Percentiles rank a stretch among this genome's conserved stretches.
Evolutionary conservation across 352 stramenopile genomes (phyloP).

Genomic region (Phytophthora litchii): DNA sequence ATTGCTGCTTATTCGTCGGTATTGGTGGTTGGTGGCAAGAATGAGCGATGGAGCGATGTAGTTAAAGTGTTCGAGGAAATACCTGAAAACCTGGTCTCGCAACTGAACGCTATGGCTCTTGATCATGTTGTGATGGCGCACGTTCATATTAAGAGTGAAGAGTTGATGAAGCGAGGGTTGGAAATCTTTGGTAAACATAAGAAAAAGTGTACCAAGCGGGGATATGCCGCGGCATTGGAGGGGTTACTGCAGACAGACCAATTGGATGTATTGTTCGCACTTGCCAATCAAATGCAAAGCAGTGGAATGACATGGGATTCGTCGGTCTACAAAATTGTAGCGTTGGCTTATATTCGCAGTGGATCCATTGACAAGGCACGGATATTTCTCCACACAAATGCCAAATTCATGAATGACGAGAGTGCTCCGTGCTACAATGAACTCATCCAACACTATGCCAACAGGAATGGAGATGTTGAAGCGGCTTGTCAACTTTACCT

Average conservation of each 20-base stretch:
- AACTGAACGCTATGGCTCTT: constrained; percentile 39
- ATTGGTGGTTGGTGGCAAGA: constrained; percentile 62
- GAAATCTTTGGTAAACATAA: constrained; percentile 50
- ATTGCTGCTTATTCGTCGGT: constrained; percentile 66
- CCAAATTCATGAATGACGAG: neutral
- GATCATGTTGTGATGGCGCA: constrained; percentile 62
- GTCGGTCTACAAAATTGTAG: constrained; percentile 49
- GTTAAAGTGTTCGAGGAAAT: constrained; percentile 59
- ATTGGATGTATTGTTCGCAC: constrained; percentile 43
- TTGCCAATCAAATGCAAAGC: constrained; percentile 48
- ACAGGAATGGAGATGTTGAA: neutral
- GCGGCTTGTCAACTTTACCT: constrained; percentile 11
- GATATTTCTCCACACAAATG: constrained; percentile 1
- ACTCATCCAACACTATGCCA: constrained; percentile 5
- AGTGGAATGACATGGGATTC: constrained; percentile 47
- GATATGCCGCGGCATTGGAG: constrained; percentile 51
- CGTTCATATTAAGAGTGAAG: constrained; percentile 40
- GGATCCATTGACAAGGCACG: constrained; percentile 8
- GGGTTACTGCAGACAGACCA: constrained; percentile 51
- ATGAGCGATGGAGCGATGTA: constrained; percentile 55
- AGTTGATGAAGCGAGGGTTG: constrained; percentile 35
- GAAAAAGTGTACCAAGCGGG: constrained; percentile 43
- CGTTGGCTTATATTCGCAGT: constrained; percentile 48
- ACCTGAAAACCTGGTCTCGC: constrained; percentile 22
- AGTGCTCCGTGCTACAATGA: constrained; percentile 6